These are phyloP conservation scores for Cladorrhinum samala DNA, from an alignment of 495 filamentous ascomycete genomes.

Conservation along the genomic window DNA sequence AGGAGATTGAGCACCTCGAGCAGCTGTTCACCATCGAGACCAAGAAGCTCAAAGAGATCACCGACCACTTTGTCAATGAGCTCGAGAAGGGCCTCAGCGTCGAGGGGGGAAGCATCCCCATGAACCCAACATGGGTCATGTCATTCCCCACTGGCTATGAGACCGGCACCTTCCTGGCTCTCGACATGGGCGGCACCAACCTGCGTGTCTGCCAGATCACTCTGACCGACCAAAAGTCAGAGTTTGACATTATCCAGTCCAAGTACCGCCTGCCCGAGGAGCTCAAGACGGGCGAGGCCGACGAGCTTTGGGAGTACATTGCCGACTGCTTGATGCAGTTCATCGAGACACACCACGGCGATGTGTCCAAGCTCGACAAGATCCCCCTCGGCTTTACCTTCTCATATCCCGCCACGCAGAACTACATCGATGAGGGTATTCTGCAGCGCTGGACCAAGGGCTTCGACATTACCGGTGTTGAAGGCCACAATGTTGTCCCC, in stretches of 20 bases:
- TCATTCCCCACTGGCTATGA: constrained; percentile 85
- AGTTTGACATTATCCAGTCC: constrained; percentile 98
- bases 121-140: constrained; percentile 99
- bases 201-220: constrained; percentile 95
- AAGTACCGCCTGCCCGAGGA: constrained; percentile 98
- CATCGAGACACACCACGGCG: constrained; percentile 80
- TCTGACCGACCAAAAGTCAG: constrained; percentile 81
- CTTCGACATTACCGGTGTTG: constrained; percentile 94
- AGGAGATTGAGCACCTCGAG: constrained; percentile 82
- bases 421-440: constrained; percentile 93
- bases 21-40: constrained; percentile 74
- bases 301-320: constrained; percentile 96
- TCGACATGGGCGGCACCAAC: constrained; percentile 99
- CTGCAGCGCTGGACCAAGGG: constrained; percentile 99
- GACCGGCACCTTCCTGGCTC: constrained; percentile 82
- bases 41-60: constrained; percentile 80
- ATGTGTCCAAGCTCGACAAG: constrained; percentile 53
- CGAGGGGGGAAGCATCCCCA: constrained; percentile 91
- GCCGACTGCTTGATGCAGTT: constrained; percentile 97
- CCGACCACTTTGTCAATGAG: constrained; percentile 81
- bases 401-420: constrained; percentile 93
- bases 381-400: constrained; percentile 95
- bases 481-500: constrained; percentile 90
- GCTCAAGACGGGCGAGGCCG: constrained; percentile 80
- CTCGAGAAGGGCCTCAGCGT: constrained; percentile 80